Conservation (phyloP, 305 asterid species). For the Fraxinus nigra region DNA sequence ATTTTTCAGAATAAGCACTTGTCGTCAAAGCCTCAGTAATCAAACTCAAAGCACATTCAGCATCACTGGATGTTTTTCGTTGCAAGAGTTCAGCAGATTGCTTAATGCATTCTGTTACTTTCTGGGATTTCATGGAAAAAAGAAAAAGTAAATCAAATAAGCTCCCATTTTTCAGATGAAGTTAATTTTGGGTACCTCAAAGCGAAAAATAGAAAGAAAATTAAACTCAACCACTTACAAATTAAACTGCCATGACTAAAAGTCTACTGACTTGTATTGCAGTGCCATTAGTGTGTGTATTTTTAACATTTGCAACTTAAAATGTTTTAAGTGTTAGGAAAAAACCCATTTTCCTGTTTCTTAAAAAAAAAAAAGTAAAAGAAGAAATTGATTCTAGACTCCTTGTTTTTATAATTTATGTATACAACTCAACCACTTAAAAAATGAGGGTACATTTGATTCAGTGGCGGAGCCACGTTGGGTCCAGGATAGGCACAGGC, state of each 20-base stretch:
- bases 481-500: too few relatives aligned
- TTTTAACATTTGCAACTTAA: neutral
- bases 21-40: constrained; percentile 71
- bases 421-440: constrained; percentile 4
- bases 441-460: neutral
- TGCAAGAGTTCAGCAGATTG: constrained; percentile 59
- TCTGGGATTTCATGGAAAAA: constrained; percentile 45
- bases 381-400: neutral
- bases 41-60: constrained; percentile 58
- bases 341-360: neutral
- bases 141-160: constrained; percentile 1
- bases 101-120: constrained; percentile 60
- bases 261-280: neutral
- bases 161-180: constrained; percentile 5
- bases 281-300: neutral
- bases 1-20: constrained; percentile 64
- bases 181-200: constrained; percentile 8
- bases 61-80: constrained; percentile 50
- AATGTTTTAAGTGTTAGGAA: neutral
- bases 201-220: neutral
- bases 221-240: neutral
- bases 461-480: too few relatives aligned
- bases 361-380: neutral
- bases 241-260: neutral
- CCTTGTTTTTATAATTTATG: neutral